Conservation (phyloP, 805 yeast genomes). For the Yamadazyma laniorum region DNA sequence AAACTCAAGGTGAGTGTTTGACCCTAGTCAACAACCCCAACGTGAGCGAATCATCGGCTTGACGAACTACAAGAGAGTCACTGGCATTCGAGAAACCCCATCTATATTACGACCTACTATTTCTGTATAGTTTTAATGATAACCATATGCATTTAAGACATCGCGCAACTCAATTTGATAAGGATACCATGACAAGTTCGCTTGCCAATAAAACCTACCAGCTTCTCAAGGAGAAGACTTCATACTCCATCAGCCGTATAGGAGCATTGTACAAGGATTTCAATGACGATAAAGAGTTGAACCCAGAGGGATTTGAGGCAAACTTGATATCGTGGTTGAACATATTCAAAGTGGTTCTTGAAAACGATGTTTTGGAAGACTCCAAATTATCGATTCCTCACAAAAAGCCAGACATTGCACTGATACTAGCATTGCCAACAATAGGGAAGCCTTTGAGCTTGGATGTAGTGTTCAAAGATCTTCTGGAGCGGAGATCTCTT, state of each 20-base stretch:
- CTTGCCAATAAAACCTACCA: conserved; percentile 4
- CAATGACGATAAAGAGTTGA: conserved; percentile 25
- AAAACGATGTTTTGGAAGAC: conserved; percentile 13
- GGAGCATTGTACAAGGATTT: conserved; percentile 34
- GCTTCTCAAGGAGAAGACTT: conserved; percentile 6
- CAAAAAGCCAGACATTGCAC: conserved; percentile 14
- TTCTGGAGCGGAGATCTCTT: conserved; percentile 19
- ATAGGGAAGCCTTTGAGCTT: conserved; percentile 34
- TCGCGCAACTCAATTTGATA: too few species aligned
- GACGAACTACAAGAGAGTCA: too few species aligned
- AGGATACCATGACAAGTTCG: not conserved
- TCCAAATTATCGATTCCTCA: conserved; percentile 18
- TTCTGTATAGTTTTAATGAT: too few species aligned
- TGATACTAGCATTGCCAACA: conserved; percentile 23
- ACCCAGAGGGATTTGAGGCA: conserved; percentile 44
- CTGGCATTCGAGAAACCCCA: not conserved
- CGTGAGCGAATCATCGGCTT: too few species aligned
- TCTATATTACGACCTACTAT: too few species aligned
- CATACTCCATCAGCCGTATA: conserved; percentile 11
- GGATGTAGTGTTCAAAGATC: conserved; percentile 23
- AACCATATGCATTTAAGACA: too few species aligned
- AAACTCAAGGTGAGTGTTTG: conserved; percentile 17
- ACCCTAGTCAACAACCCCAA: too few species aligned
- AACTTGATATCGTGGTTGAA: conserved; percentile 38
- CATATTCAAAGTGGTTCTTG: conserved; percentile 17